These are phyloP conservation scores for Chenopodium album DNA, from an alignment of 148 eudicot genomes.

Conservation along the genomic window DNA sequence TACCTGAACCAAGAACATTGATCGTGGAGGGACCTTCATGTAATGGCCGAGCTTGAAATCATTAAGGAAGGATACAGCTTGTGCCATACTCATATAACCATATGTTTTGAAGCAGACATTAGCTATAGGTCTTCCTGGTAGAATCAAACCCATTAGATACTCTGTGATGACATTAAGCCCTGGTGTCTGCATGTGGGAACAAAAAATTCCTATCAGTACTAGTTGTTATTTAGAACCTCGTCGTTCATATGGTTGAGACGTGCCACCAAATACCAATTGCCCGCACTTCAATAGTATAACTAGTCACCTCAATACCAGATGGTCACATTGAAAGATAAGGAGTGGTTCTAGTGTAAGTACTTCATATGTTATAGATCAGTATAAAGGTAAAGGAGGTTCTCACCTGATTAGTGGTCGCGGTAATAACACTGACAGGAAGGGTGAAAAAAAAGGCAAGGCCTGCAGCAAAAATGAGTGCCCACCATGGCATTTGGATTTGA, in stretches of 20 bases:
- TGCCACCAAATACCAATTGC: no score
- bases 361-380: no score
- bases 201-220: not conserved
- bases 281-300: not conserved
- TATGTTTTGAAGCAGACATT: conserved; percentile 89
- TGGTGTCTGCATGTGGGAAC: conserved; percentile 59
- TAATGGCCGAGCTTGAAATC: conserved; percentile 95
- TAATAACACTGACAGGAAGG: conserved; percentile 89
- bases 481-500: conserved; percentile 93
- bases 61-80: conserved; percentile 82
- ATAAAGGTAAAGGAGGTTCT: not conserved
- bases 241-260: not conserved
- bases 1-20: conserved; percentile 98
- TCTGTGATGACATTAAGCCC: conserved; percentile 90
- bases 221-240: no score
- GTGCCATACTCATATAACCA: conserved; percentile 95
- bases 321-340: no score
- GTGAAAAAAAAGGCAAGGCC: conserved; percentile 74
- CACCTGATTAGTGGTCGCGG: conserved; percentile 94
- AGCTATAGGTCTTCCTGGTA: conserved; percentile 89
- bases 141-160: conserved; percentile 77
- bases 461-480: conserved; percentile 83
- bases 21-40: conserved; percentile 97
- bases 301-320: not conserved
- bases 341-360: no score